These are phyloP conservation scores for Phyllosticta ampelicida DNA, from an alignment of 2,329 filamentous ascomycete genomes.

Conservation along the genomic window DNA sequence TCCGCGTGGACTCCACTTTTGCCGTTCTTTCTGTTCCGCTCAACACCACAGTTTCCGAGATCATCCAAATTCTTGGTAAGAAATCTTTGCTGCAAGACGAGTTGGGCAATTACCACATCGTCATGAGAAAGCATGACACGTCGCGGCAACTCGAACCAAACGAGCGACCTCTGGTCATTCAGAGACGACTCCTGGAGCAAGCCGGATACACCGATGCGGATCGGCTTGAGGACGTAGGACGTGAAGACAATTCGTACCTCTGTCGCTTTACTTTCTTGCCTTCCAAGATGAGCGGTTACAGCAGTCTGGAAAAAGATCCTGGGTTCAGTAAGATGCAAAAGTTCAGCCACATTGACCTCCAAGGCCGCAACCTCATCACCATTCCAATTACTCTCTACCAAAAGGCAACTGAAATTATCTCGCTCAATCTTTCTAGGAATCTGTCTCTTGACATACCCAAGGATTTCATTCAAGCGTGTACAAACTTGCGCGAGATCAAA, in stretches of 20 bases:
- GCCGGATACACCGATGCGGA: conserved; percentile 83
- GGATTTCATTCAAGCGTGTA: conserved; percentile 91
- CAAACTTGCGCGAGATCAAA: conserved; percentile 86
- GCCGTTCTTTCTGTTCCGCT: conserved; percentile 78
- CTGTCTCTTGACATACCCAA: conserved; percentile 84
- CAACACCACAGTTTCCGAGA: conserved; percentile 74
- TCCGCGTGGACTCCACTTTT: conserved; percentile 88
- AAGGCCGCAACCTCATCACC: conserved; percentile 80
- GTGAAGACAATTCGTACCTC: conserved; percentile 95
- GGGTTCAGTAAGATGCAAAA: conserved; percentile 76
- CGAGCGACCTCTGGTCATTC: conserved; percentile 80
- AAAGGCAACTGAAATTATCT: conserved; percentile 85
- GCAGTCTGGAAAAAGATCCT: conserved; percentile 63
- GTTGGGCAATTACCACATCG: conserved; percentile 87
- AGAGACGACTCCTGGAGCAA: conserved; percentile 83
- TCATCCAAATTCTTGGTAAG: conserved; percentile 82
- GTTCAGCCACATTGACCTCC: conserved; percentile 86
- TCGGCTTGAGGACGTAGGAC: conserved; percentile 80
- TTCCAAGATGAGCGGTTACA: conserved; percentile 70
- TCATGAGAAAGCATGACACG: conserved; percentile 85
- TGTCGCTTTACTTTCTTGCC: conserved; percentile 94
- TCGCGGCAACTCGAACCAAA: conserved; percentile 66
- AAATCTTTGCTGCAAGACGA: conserved; percentile 90
- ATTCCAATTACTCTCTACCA: conserved; percentile 93
- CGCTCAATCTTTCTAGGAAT: conserved; percentile 86